Evolutionary conservation across 2,329 filamentous ascomycete species (phyloP), one percentile per base, ranked within the genome.

Genomic region (Polytolypa hystricis): DNA sequence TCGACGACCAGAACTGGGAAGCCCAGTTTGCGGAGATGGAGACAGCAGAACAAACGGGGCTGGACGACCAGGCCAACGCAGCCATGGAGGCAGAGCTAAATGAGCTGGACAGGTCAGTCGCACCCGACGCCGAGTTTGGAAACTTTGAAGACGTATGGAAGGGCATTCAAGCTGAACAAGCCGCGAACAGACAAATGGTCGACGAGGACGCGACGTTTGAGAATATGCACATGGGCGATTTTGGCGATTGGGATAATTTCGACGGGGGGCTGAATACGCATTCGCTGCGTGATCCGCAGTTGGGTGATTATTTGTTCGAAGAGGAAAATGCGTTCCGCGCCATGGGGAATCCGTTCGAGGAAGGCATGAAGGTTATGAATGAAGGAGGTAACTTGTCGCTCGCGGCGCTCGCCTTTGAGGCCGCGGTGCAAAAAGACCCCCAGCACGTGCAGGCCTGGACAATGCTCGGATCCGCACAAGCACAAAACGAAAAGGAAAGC

Each of bases 401-500:
- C 14, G 91, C 91, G 5, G 86, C 91, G 0, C 68, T 98, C 33
- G 91, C 91, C 0, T 98, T 98, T 50, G 91, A 98, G 63, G 86
- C 91, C 12, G 91, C 91, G 2, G 84, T 89, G 4, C 87, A 95
- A 59, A 86, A 89, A 62, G 78, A 94, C 43, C 76, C 85, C 0
- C 70, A 81, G 37, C 89, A 96, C 57, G 77, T 89, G 25, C 83
- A 93, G 37, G 91, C 91, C 2, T 98, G 91, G 91, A 84, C 87
- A 7, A 81, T 86, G 51, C 74, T 98, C 20, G 91, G 91, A 36
- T 80, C 81, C 37, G 84, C 87, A 12, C 91, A 98, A 63, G 91
- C 91, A 14, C 91, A 98, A 59, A 98, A 98, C 60, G 91, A 98
- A 61, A 98, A 98, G 65, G 91, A 98, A 60, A 82, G 85, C 6